These are phyloP conservation scores for Hortaea werneckii DNA, from an alignment of 2,329 filamentous ascomycete species.

Conservation along the genomic window DNA sequence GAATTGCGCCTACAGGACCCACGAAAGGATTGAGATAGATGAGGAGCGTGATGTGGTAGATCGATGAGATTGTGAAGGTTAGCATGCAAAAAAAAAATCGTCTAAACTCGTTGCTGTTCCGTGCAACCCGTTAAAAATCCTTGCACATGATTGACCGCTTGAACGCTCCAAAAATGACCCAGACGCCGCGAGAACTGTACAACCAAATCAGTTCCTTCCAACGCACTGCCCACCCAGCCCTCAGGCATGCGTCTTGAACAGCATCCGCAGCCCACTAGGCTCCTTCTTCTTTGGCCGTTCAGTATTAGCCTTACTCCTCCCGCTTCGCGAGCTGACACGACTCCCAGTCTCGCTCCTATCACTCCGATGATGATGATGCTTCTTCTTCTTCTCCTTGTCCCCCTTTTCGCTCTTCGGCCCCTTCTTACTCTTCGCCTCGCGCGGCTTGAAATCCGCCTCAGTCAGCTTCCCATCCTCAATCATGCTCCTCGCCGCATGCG, in stretches of 20 bases:
- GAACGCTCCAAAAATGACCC: too few relatives aligned
- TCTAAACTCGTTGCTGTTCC: too few relatives aligned
- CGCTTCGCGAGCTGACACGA: neutral
- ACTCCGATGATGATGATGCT: neutral
- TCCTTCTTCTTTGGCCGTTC: conserved; percentile 26
- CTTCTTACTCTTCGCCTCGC: conserved; percentile 21
- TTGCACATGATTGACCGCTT: too few relatives aligned
- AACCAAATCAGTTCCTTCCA: too few relatives aligned
- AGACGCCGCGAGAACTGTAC: too few relatives aligned
- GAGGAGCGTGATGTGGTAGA: too few relatives aligned
- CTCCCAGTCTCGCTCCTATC: neutral
- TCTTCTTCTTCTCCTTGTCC: conserved; percentile 3
- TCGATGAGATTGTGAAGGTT: too few relatives aligned
- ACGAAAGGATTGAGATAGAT: too few relatives aligned
- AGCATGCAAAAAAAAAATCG: too few relatives aligned
- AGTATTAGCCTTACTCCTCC: neutral
- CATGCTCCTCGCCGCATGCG: conserved; percentile 39
- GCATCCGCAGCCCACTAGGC: conserved; percentile 29
- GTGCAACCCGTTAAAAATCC: too few relatives aligned
- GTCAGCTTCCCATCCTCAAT: conserved; percentile 37
- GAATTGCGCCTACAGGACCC: too few relatives aligned
- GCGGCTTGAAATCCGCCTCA: conserved; percentile 36
- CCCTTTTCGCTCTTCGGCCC: conserved; percentile 21
- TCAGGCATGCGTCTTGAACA: conserved; percentile 25
- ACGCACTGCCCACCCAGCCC: neutral